Percentiles rank a stretch among this genome's conserved stretches.
phyloP scores from a whole-genome alignment of 2,329 filamentous ascomycete genomes.

The Neonectria neomacrospora region DNA sequence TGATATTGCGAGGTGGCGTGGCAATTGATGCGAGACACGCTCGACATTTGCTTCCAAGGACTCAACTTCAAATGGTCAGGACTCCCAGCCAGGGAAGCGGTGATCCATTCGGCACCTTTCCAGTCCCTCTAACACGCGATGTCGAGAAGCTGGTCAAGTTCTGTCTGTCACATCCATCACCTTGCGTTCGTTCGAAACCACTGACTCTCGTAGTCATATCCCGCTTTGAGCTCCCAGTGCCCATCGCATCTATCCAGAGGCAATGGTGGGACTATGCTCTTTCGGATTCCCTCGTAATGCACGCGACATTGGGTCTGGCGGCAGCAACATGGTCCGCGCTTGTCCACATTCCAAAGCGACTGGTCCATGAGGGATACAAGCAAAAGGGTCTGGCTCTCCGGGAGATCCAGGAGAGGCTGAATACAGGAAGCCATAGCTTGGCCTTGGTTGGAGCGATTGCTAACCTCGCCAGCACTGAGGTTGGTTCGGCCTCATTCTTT shows the following conservation, averaged over 20 bases:
- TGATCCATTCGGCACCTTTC: conserved; percentile 29
- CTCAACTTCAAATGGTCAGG: conserved; percentile 6
- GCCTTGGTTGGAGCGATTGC: conserved; percentile 28
- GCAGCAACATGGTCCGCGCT: conserved; percentile 25
- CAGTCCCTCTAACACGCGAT: conserved; percentile 18
- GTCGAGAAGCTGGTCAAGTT: conserved; percentile 31
- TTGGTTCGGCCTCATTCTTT: background rate
- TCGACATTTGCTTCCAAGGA: too few species aligned
- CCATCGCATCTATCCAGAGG: conserved; percentile 28
- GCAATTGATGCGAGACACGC: background rate
- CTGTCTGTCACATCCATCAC: conserved; percentile 18
- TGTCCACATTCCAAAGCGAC: conserved; percentile 7
- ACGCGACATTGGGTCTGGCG: conserved; percentile 29
- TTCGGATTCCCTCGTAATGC: conserved; percentile 31
- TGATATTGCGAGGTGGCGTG: background rate
- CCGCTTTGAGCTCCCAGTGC: conserved; percentile 27
- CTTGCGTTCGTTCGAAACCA: background rate
- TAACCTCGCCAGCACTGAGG: conserved; percentile 32
- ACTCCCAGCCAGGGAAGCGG: conserved; percentile 23
- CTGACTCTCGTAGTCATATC: conserved; percentile 24
- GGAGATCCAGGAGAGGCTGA: conserved; percentile 20
- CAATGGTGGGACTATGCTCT: conserved; percentile 33
- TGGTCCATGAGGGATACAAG: conserved; percentile 21
- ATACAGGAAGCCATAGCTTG: conserved; percentile 12
- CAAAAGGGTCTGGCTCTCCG: conserved; percentile 25